Evolutionary conservation across 768 basidiomycete genomes (phyloP).

Genomic region (Obba rivulosa): DNA sequence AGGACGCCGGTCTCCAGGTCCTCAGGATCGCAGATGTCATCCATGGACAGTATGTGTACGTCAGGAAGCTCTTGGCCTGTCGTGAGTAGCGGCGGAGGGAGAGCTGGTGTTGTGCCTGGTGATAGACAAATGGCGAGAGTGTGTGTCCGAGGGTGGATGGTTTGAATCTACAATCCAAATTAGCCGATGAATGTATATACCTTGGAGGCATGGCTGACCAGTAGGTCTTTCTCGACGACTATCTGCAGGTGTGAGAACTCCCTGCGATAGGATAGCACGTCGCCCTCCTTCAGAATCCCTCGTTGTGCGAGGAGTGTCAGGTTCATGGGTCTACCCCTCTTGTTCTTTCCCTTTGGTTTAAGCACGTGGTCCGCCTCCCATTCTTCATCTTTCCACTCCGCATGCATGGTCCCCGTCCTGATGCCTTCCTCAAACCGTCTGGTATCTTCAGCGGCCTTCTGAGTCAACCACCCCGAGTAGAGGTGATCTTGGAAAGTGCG

Average conservation of each 20-base stretch:
- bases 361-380: slow-evolving; percentile 43
- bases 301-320: slow-evolving; percentile 40
- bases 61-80: slow-evolving; percentile 23
- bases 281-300: slow-evolving; percentile 42
- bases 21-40: slow-evolving; percentile 25
- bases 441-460: slow-evolving; percentile 37
- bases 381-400: slow-evolving; percentile 59
- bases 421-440: slow-evolving; percentile 39
- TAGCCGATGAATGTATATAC: neutral
- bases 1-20: slow-evolving; percentile 49
- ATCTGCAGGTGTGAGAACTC: slow-evolving; percentile 35
- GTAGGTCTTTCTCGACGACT: slow-evolving; percentile 49
- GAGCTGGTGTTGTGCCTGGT: slow-evolving; percentile 29
- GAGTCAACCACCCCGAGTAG: slow-evolving; percentile 44
- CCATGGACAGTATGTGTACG: slow-evolving; percentile 17
- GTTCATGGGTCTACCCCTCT: slow-evolving; percentile 27
- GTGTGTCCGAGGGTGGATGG: slow-evolving; percentile 36
- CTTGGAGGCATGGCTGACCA: slow-evolving; percentile 30
- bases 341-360: neutral
- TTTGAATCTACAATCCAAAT: slow-evolving; percentile 34
- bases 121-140: slow-evolving; percentile 39
- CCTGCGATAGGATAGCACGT: slow-evolving; percentile 50
- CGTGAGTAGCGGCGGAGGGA: slow-evolving; percentile 31
- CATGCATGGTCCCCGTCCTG: slow-evolving; percentile 40
- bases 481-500: slow-evolving; percentile 60